Evolutionary conservation across 441 rosid species (phyloP), one percentile per base, ranked within the genome.

Genomic region (Syzygium malaccense): DNA sequence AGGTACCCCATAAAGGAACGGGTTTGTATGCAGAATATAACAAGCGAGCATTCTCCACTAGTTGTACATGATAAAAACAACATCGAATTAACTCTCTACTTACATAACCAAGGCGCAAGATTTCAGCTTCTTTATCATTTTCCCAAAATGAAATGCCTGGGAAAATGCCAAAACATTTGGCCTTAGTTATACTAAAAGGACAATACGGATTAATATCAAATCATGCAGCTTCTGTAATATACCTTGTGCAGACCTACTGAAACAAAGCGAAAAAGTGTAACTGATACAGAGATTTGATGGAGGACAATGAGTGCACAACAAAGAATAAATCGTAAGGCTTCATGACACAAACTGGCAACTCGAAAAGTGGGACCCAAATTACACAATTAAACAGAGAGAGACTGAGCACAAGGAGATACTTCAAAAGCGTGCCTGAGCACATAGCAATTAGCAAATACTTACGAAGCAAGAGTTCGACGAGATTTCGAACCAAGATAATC

Each of bases 111-210:
- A n/a, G n/a, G n/a, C n/a, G n/a, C n/a, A n/a, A n/a, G n/a, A n/a
- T n/a, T n/a, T n/a, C n/a, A n/a, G n/a, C 98, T 90, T 97, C 99
- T 94, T 92, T 94, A 89, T 96, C 98, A 88, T 97, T 92, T 18
- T 92, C 90, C 98, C 97, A 95, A 88, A 71, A 91, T 51, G 94
- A 89, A 88, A 93, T 91, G 91, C 95, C 99, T 97, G 96, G 91
- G 91, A 90, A 79, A 71, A 89, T 41, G 91, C 85, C 87, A 86
- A 20, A 89, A 49, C 45, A 18, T 17, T 58, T 33, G 51, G 11
- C 83, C 83, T 41, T 20, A 85, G 37, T 87, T 28, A 53, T 79
- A 88, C 54, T 57, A n/a, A 48, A 88, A 78, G 80, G 83, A 75
- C 83, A 12, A 41, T 75, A n/a, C 26, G 8, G 83, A 75, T 23